These are phyloP conservation scores for Glarea lozoyensis DNA, from an alignment of 495 filamentous ascomycete species.

Conservation along the genomic window DNA sequence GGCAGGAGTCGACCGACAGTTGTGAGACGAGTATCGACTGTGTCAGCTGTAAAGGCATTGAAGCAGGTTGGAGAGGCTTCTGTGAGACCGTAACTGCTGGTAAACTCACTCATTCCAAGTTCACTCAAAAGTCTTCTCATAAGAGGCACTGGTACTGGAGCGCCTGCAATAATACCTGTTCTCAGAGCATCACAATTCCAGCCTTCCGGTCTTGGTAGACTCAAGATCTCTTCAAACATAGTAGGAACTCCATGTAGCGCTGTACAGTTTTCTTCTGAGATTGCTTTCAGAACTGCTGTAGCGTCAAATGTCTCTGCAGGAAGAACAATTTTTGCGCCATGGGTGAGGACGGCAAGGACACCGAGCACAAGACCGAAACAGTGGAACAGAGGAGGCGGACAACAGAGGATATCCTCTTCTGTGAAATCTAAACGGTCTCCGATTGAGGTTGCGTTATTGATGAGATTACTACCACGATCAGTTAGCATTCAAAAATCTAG, in stretches of 20 bases:
- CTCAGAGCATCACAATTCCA: constrained; percentile 42
- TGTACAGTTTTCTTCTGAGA: constrained; percentile 56
- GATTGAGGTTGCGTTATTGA: constrained; percentile 64
- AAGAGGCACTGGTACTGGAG: constrained; percentile 53
- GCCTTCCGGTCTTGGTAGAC: constrained; percentile 29
- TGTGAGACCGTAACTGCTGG: constrained; percentile 60
- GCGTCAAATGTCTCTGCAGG: constrained; percentile 57
- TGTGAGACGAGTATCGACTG: constrained; percentile 45
- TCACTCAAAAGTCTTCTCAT: constrained; percentile 53
- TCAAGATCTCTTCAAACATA: constrained; percentile 56
- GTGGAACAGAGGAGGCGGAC: constrained; percentile 64
- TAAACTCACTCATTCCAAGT: constrained; percentile 60
- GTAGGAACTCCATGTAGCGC: constrained; percentile 64
- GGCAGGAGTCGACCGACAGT: constrained; percentile 62
- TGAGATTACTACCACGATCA: constrained; percentile 41
- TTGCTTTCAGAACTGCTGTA: constrained; percentile 44
- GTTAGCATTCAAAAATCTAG: background rate
- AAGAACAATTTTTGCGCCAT: constrained; percentile 58
- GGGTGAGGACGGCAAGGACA: constrained; percentile 55
- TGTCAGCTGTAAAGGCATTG: constrained; percentile 58
- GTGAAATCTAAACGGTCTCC: constrained; percentile 59
- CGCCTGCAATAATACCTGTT: constrained; percentile 62
- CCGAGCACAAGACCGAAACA: constrained; percentile 68
- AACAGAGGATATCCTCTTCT: constrained; percentile 55
- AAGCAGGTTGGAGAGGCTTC: constrained; percentile 65